Percentiles rank a stretch among this genome's conserved stretches.
phyloP scores from a whole-genome alignment of 768 basidiomycete genomes.

The Lactarius trivialis region DNA sequence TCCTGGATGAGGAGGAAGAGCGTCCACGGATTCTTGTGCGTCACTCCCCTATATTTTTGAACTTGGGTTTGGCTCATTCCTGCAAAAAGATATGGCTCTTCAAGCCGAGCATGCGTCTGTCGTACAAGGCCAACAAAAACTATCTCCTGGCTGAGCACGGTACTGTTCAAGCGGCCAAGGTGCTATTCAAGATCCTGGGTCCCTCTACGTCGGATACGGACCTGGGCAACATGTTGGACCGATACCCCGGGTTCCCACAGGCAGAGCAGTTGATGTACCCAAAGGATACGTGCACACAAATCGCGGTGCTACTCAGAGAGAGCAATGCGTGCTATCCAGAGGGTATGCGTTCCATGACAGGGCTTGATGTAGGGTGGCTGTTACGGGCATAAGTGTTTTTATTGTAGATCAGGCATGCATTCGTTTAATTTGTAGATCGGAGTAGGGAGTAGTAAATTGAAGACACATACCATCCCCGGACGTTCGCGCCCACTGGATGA shows the following conservation, averaged over 20 bases:
- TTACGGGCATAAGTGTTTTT: conserved; percentile 28
- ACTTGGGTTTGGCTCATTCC: neutral
- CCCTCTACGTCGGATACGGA: conserved; percentile 49
- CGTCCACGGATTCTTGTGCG: conserved; percentile 71
- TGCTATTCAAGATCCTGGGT: conserved; percentile 74
- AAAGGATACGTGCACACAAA: conserved; percentile 61
- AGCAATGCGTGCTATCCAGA: conserved; percentile 75
- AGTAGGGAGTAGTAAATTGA: neutral
- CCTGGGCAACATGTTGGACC: conserved; percentile 51
- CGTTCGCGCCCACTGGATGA: too few relatives aligned
- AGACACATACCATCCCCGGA: neutral
- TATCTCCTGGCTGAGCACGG: conserved; percentile 56
- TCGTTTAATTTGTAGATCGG: neutral
- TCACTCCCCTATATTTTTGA: conserved; percentile 8
- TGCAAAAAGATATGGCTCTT: conserved; percentile 79
- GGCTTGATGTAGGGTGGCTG: conserved; percentile 79
- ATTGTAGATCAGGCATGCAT: neutral
- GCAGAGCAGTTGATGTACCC: conserved; percentile 88
- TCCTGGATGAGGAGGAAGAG: conserved; percentile 84
- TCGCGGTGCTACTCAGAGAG: conserved; percentile 65
- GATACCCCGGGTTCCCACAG: conserved; percentile 78
- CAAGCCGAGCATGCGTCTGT: conserved; percentile 78
- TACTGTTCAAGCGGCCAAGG: conserved; percentile 68
- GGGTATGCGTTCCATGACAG: conserved; percentile 70
- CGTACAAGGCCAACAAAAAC: conserved; percentile 55